phyloP scores from a whole-genome alignment of 179 eudicot genomes.

The Silene coronaria region DNA sequence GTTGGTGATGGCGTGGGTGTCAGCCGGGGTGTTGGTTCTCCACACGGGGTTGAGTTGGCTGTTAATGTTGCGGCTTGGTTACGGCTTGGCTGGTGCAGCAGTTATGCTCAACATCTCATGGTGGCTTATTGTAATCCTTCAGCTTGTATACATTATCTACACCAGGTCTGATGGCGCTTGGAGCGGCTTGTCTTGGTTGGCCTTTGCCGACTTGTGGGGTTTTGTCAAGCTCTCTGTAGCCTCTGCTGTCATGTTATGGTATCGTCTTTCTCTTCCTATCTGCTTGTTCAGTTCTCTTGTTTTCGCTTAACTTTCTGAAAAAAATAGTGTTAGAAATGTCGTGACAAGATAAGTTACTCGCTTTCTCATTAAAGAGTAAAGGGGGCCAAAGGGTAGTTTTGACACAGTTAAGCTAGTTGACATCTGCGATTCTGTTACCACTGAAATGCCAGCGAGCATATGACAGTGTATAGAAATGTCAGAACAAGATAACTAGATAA shows the following conservation, averaged over 20 bases:
- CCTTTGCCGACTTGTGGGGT: slow-evolving; percentile 60
- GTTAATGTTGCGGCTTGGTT: slow-evolving; percentile 48
- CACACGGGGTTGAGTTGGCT: slow-evolving; percentile 59
- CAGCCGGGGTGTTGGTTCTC: slow-evolving; percentile 47
- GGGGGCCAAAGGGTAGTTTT: no score
- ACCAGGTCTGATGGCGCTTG: slow-evolving; percentile 77
- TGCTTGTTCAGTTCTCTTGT: neutral
- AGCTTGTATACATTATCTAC: slow-evolving; percentile 47
- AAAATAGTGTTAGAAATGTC: neutral
- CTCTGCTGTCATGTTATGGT: slow-evolving; percentile 89
- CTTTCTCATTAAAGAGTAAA: no score
- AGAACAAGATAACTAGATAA: no score
- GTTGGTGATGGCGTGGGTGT: slow-evolving; percentile 53
- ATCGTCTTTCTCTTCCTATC: neutral
- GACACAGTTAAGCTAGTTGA: no score
- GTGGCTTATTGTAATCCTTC: slow-evolving; percentile 63
- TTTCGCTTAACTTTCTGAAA: neutral
- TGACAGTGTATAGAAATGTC: no score
- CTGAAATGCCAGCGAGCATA: no score
- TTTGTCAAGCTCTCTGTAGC: slow-evolving; percentile 73
- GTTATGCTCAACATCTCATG: slow-evolving; percentile 55
- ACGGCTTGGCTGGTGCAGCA: slow-evolving; percentile 77
- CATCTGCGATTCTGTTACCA: no score
- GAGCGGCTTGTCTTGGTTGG: slow-evolving; percentile 71
- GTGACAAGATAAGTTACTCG: no score